Base-by-base conservation (phyloP, 2,329 filamentous ascomycete species). In the Colletotrichum salicis region DNA sequence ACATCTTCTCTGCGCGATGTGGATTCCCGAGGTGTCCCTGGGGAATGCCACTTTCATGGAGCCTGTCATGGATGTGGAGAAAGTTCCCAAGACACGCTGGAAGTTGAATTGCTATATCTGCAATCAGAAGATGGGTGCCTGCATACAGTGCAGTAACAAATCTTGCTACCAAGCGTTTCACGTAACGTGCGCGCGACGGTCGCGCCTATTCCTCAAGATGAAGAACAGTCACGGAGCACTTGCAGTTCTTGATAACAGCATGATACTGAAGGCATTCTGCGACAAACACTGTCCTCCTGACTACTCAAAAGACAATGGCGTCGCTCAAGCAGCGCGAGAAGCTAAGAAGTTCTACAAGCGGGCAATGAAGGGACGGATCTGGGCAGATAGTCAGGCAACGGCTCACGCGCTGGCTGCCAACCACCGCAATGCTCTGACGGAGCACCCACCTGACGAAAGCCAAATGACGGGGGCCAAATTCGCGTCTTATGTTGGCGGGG, bases 1-100 rank as follows among this genome's bases (percentile, higher is more conserved):
- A 31, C 96, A 99, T 87, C 84, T 99, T 12, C 89, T 99, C 10
- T 99, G 96, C 79, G 94, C 96, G 37, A 96, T 98, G 85, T 99
- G 96, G 96, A 98, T 99, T 77, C 96, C 96, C 0, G 96, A 99
- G 83, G 94, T 98, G 7, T 96, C 94, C 4, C 90, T 99, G 61
- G 96, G 95, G 15, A 99, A 99, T 78, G 93, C 94, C 73, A 97
- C 95, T 8, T 96, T 98, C 80, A 98, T 98, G 94, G 96, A 99
- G 79, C 96, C 96, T 0, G 95, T 99, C 62, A 97, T 96, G 86
- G 96, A 98, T 76, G 94, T 99, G 45, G 96, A 99, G 80, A 98
- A 98, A 82, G 96, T 99, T 3, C 96, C 96, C 1, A 96, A 95
- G 80, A 95, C 92, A 73, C 90, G 96, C 73, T 99, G 96, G 96